Evolutionary conservation across 1,139 yeast genomes (phyloP).

Genomic region (Hansenula sp.): DNA sequence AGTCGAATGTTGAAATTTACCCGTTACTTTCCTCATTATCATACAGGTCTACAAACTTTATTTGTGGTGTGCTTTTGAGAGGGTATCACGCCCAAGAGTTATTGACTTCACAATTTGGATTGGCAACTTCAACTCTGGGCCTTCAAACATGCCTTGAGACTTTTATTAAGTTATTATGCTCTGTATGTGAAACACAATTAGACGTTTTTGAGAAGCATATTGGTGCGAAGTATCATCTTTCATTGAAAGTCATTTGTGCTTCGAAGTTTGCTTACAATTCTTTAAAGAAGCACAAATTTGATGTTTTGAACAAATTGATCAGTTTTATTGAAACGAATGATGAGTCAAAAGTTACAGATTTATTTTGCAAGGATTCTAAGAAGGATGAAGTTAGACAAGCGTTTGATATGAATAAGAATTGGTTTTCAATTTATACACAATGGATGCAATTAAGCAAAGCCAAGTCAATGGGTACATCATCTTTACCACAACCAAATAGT

Average conservation of each 20-base stretch:
- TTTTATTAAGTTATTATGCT: not conserved
- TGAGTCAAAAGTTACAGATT: not conserved
- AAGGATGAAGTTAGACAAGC: not conserved
- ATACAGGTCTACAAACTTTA: not conserved
- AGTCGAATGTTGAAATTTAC: not conserved
- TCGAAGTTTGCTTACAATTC: not conserved
- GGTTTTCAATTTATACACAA: not conserved
- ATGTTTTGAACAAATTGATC: not conserved
- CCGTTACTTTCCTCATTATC: not conserved
- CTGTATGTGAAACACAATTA: not conserved
- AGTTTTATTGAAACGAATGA: not conserved
- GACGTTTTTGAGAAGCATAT: not conserved
- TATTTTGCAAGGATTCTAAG: not conserved
- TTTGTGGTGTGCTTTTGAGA: not conserved
- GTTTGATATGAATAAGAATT: not conserved
- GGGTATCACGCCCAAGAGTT: not conserved
- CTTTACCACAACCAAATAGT: not conserved
- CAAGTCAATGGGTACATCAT: not conserved
- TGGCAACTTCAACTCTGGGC: not conserved
- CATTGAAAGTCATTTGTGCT: not conserved
- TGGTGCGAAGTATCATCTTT: constrained; percentile 1
- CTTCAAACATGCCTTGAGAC: not conserved
- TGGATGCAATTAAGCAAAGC: not conserved
- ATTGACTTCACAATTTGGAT: not conserved
- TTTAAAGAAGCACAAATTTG: not conserved